Conservation (phyloP, 2,329 filamentous ascomycete species). For the Colletotrichum euphorbiae region DNA sequence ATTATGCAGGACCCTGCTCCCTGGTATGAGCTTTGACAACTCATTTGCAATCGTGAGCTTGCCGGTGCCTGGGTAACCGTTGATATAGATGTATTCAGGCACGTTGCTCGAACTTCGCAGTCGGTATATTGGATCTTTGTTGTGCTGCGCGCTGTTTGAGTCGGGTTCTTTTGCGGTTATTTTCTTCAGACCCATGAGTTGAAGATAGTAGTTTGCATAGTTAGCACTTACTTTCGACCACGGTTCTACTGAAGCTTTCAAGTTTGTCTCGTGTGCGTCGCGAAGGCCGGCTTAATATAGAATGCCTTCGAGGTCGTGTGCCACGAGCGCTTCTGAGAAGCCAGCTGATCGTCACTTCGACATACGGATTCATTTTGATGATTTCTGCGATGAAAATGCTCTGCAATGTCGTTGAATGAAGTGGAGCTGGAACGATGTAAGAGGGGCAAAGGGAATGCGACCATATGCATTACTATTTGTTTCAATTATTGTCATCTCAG, state of each 20-base stretch:
- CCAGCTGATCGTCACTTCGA: conserved; percentile 54
- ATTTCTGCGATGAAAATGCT: not conserved
- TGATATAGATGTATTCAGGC: conserved; percentile 46
- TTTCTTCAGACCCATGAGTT: too few relatives aligned
- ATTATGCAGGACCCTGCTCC: conserved; percentile 46
- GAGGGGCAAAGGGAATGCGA: not conserved
- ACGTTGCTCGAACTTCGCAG: not conserved
- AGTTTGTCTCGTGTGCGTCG: conserved; percentile 49
- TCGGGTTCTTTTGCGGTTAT: too few relatives aligned
- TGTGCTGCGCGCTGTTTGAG: too few relatives aligned
- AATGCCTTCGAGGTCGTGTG: conserved; percentile 53
- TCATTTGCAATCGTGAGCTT: conserved; percentile 48
- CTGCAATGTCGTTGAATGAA: not conserved
- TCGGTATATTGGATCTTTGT: too few relatives aligned
- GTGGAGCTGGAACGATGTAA: not conserved
- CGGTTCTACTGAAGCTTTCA: too few relatives aligned
- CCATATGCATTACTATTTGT: not conserved
- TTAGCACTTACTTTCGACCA: too few relatives aligned
- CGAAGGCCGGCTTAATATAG: conserved; percentile 51
- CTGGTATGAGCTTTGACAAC: conserved; percentile 43
- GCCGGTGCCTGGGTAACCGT: conserved; percentile 48
- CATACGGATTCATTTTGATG: conserved; percentile 44
- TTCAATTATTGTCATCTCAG: not conserved
- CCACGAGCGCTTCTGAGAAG: conserved; percentile 53
- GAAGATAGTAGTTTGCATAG: too few relatives aligned